phyloP scores from a whole-genome alignment of 257 asterid species.

The Gentiana straminea region DNA sequence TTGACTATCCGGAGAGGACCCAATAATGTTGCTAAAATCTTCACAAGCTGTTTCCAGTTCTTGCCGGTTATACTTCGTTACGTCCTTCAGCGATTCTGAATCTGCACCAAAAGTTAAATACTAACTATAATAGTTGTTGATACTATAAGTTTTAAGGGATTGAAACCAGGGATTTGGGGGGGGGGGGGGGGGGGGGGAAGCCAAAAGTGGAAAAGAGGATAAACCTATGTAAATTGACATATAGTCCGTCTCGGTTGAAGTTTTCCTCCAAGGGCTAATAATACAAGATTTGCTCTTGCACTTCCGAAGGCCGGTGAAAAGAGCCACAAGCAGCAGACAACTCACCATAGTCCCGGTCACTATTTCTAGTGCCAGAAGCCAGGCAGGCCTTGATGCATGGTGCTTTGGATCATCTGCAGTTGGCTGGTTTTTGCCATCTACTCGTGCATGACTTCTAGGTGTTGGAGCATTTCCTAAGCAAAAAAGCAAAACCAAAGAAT shows the following conservation, averaged over 20 bases:
- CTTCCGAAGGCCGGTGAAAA: constrained; percentile 48
- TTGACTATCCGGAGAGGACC: constrained; percentile 68
- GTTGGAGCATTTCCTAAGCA: constrained; percentile 32
- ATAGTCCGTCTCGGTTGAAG: constrained; percentile 58
- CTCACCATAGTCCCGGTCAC: constrained; percentile 68
- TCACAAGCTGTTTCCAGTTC: constrained; percentile 96
- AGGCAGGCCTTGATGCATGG: constrained; percentile 53
- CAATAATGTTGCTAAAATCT: constrained; percentile 97
- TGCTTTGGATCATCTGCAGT: constrained; percentile 31
- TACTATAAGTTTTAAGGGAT: neutral
- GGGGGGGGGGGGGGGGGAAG: neutral
- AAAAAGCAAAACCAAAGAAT: constrained; percentile 5
- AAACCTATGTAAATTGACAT: constrained; percentile 57
- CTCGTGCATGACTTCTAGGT: constrained; percentile 30
- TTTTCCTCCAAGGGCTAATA: constrained; percentile 86
- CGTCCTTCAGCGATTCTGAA: constrained; percentile 60
- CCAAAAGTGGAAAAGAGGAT: constrained; percentile 8
- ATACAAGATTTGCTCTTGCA: constrained; percentile 60
- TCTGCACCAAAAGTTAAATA: constrained; percentile 28
- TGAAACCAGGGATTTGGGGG: neutral
- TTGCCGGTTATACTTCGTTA: constrained; percentile 53
- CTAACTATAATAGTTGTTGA: neutral
- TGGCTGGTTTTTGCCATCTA: constrained; percentile 32
- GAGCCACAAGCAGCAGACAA: constrained; percentile 44
- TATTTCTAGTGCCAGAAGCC: constrained; percentile 75